Base-by-base conservation (phyloP, 345 rosid species). In the Citrus unshiu region DNA sequence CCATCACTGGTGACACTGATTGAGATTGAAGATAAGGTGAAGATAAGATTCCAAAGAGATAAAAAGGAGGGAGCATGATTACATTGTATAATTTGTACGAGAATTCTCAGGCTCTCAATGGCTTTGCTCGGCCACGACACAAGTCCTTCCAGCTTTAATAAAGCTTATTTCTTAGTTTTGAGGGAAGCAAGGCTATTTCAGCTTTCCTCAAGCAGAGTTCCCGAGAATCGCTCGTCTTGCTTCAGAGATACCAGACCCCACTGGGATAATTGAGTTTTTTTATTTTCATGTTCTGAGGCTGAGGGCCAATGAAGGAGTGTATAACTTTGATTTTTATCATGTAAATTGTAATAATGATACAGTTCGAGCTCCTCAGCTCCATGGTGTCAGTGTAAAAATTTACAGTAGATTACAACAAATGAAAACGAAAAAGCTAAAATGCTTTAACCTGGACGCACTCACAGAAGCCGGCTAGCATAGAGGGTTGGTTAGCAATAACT, bases 391-490 rank as follows among this genome's bases (percentile, higher is more conserved):
- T 65, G 24, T 4, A 9, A 40, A 24, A 35, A 61, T 63, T 46
- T 46, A 46, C 61, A 64, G 27, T 16, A 10, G 59, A 75, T 19
- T 61, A 25, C 6, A 60, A 61, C 4, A 8, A 40, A n/a, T 25
- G 37, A 22, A 35, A 9, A 21, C 37, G 6, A 32, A 74, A 13
- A 16, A 34, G 7, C 46, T 73, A 73, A 19, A 40, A 57, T 56
- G 37, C 29, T 29, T 57, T 16, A 46, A 40, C 60, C 63, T 79
- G 72, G 29, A 57, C 5, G 54, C 46, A 14, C 37, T 74, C 70
- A 75, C 56, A 35, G 43, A 39, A 75, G 43, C 70, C 70, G 64
- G 57, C 66, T 54, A 22, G 40, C n/a, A 58, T 39, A 75, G 37
- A 46, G 51, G 16, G 16, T 46, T 2, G 57, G 77, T 49, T 63